These are phyloP conservation scores for Skeletonema menzelii DNA, from an alignment of 108 stramenopile genomes.

Conservation along the genomic window DNA sequence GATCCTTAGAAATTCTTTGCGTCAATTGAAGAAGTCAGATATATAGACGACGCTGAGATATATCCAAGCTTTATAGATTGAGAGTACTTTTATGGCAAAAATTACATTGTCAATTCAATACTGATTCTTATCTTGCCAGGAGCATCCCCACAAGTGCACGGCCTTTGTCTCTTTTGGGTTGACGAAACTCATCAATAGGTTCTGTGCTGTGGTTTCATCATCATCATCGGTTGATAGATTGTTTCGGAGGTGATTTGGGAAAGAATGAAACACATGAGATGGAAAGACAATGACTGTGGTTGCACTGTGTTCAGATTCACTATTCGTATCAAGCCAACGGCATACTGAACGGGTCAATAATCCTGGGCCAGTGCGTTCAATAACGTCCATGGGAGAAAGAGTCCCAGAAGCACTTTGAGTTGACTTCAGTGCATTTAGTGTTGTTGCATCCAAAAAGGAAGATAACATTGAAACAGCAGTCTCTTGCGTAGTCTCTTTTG, in stretches of 20 bases:
- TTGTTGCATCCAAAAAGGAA: slow-evolving; percentile 24
- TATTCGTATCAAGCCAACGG: slow-evolving; percentile 9
- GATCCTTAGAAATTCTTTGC: too few species aligned
- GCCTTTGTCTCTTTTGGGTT: slow-evolving; percentile 22
- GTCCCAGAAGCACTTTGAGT: background rate
- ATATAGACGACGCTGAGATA: too few species aligned
- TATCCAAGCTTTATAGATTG: background rate
- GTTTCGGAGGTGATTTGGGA: slow-evolving; percentile 37
- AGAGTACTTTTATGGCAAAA: too few species aligned
- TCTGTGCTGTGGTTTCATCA: background rate
- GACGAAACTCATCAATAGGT: background rate
- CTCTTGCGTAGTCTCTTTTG: background rate
- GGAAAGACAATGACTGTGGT: slow-evolving; percentile 24
- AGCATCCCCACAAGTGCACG: slow-evolving; percentile 51
- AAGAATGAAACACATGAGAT: slow-evolving; percentile 27
- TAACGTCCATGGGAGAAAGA: slow-evolving; percentile 28
- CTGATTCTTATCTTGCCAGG: slow-evolving; percentile 25
- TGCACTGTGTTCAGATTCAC: background rate
- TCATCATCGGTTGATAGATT: background rate
- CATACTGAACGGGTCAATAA: slow-evolving; percentile 41
- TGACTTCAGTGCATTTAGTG: background rate
- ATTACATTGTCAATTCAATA: background rate
- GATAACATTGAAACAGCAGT: slow-evolving; percentile 9
- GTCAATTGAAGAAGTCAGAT: too few species aligned
- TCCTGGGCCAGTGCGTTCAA: slow-evolving; percentile 47